A percentile compares a stretch with the other conserved stretches of the same genome.
phyloP scores from a whole-genome alignment of 140 eudicot species.

The Flaveria floridana region DNA sequence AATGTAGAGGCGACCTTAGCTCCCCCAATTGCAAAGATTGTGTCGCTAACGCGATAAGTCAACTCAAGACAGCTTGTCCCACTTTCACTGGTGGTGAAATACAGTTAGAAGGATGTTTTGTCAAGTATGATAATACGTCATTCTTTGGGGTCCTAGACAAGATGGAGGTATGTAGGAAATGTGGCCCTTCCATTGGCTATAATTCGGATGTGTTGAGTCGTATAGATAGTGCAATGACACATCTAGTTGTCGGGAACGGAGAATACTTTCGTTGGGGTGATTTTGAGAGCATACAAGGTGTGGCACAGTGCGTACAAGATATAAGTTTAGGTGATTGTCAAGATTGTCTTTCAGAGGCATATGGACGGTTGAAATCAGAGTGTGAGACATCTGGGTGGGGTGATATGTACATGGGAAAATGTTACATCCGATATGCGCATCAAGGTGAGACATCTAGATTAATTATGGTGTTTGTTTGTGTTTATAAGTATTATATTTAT shows the following conservation, averaged over 20 bases:
- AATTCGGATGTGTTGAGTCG: slow-evolving; percentile 30
- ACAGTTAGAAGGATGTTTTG: slow-evolving; percentile 58
- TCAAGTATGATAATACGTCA: slow-evolving; percentile 48
- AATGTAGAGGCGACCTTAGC: slow-evolving; percentile 64
- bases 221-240: slow-evolving; percentile 40
- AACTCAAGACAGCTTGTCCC: slow-evolving; percentile 46
- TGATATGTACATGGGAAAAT: slow-evolving; percentile 67
- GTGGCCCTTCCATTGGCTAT: slow-evolving; percentile 49
- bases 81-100: slow-evolving; percentile 45
- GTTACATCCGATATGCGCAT: slow-evolving; percentile 54
- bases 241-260: slow-evolving; percentile 39
- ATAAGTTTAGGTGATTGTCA: slow-evolving; percentile 52
- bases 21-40: slow-evolving; percentile 46
- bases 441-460: background rate
- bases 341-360: slow-evolving; percentile 62
- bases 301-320: slow-evolving; percentile 70
- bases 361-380: slow-evolving; percentile 48
- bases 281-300: slow-evolving; percentile 51
- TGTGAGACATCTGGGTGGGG: slow-evolving; percentile 58
- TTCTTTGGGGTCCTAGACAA: slow-evolving; percentile 56
- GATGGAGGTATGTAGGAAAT: slow-evolving; percentile 42
- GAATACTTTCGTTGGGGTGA: slow-evolving; percentile 47
- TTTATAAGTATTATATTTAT: background rate
- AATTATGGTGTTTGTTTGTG: background rate
- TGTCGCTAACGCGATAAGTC: slow-evolving; percentile 40